Conservation (phyloP, 306 rosid species). For the Malus sylvestris region DNA sequence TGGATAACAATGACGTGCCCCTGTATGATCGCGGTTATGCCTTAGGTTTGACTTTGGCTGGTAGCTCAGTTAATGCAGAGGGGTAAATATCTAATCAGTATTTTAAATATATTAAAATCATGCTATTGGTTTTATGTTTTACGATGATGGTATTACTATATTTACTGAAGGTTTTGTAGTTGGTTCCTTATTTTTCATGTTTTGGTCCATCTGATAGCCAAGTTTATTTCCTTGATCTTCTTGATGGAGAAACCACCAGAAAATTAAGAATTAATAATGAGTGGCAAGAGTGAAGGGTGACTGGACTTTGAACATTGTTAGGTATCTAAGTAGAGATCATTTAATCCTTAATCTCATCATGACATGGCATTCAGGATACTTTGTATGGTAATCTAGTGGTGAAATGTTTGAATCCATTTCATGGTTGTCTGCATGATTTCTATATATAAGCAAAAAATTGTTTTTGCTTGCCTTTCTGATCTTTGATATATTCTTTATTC, state of each 20-base stretch:
- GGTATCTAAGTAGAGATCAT: background rate
- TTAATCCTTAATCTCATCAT: background rate
- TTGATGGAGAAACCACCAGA: background rate
- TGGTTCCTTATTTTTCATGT: background rate
- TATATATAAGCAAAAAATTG: background rate
- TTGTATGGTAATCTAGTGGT: background rate
- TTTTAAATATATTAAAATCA: background rate
- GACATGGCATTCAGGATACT: background rate
- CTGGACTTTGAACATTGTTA: background rate
- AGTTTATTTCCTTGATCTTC: background rate
- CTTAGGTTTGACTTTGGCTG: constrained; percentile 76
- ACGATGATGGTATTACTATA: background rate
- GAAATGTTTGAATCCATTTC: background rate
- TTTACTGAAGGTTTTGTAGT: background rate
- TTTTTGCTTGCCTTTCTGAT: constrained; percentile 11
- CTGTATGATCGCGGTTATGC: constrained; percentile 89
- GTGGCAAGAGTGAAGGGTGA: background rate
- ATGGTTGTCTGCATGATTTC: background rate
- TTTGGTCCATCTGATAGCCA: background rate
- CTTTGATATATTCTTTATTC: background rate
- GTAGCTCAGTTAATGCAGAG: constrained; percentile 51
- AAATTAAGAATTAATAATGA: background rate
- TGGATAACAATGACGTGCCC: constrained; percentile 71
- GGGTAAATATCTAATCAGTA: constrained; percentile 43
- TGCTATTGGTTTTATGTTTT: background rate